Percentiles rank a stretch among this genome's conserved stretches.
Evolutionary conservation across 768 basidiomycete species (phyloP).

Genomic region (Russula abietina): DNA sequence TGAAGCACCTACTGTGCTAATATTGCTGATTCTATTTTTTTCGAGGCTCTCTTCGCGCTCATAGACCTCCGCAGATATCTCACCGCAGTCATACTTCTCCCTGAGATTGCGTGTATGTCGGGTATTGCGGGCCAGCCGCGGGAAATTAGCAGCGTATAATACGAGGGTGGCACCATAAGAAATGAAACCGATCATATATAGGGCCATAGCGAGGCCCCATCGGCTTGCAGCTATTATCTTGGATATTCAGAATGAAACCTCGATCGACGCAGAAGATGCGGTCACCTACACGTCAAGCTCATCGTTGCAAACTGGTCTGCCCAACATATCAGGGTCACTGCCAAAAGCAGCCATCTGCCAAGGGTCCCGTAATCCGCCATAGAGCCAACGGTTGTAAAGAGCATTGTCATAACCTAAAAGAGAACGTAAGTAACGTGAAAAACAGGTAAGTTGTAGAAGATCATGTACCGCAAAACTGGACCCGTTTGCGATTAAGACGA

Average conservation of each 20-base stretch:
- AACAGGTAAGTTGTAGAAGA: neutral
- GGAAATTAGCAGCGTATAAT: conserved; percentile 74
- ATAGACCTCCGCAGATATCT: conserved; percentile 55
- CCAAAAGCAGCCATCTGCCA: conserved; percentile 72
- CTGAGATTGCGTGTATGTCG: conserved; percentile 49
- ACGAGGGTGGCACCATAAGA: conserved; percentile 76
- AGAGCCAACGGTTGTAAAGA: conserved; percentile 71
- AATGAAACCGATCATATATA: conserved; percentile 77
- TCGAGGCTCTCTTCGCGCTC: conserved; percentile 72
- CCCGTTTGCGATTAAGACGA: conserved; percentile 74
- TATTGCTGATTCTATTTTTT: conserved; percentile 81
- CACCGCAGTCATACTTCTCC: conserved; percentile 52
- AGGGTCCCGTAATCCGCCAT: conserved; percentile 71
- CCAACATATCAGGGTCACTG: conserved; percentile 72
- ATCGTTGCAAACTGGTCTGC: conserved; percentile 73
- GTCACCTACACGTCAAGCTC: conserved; percentile 55
- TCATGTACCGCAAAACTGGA: conserved; percentile 60
- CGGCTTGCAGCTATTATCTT: conserved; percentile 46
- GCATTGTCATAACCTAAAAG: conserved; percentile 61
- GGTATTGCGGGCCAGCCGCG: conserved; percentile 76
- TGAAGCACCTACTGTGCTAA: conserved; percentile 52
- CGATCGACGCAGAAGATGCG: neutral
- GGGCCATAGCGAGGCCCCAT: conserved; percentile 71
- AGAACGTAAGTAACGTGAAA: neutral
- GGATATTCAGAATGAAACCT: neutral